Evolutionary conservation across 139 green algal species (phyloP), one percentile per base, ranked within the genome.

Genomic region (Prasinococcaceae sp.): DNA sequence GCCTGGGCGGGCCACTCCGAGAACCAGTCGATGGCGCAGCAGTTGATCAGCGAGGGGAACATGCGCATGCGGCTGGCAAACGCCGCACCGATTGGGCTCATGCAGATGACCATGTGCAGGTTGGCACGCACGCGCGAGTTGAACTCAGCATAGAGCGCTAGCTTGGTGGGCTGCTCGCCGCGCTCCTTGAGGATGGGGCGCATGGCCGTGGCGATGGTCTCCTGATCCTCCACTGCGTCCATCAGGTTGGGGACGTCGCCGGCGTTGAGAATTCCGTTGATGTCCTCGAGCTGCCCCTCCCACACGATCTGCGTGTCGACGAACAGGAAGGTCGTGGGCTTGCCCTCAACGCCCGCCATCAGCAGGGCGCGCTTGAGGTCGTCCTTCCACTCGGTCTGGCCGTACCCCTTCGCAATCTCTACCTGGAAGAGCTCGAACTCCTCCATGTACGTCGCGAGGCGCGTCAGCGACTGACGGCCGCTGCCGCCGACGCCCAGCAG

Each of bases 21-120:
- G 74, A 85, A 88, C 80, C 81, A 92, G 69, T 92, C 81, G 36
- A 90, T 84, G 20, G 78, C 86, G 66, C 70, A 84, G 77, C 80
- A 86, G 67, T 84, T 86, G 49, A 92, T 76, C 19, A 92, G 69
- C 14, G 80, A 77, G 5, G 82, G 82, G 63, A 92, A 92, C 80
- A 86, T 88, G 47, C 82, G 68, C 60, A 89, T 61, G n/a, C 82
- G 66, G 58, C 77, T 73, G n/a, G 77, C 66, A 69, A 92, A 90
- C 16, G 66, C 77, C 56, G 83, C 79, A 14, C 81, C 79, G 39
- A 92, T 74, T 24, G 82, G 82, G 17, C 53, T 75, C 69, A 92
- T 84, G 51, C 68, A 77, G 45, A 92, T 68, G 45, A 89, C 80
- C 24, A 88, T 35, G 69, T 92, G 82, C 46, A 92, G 65, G 59